Evolutionary conservation across 192 early-diverging fungal genomes (phyloP).

Genomic region (Podila epigama): DNA sequence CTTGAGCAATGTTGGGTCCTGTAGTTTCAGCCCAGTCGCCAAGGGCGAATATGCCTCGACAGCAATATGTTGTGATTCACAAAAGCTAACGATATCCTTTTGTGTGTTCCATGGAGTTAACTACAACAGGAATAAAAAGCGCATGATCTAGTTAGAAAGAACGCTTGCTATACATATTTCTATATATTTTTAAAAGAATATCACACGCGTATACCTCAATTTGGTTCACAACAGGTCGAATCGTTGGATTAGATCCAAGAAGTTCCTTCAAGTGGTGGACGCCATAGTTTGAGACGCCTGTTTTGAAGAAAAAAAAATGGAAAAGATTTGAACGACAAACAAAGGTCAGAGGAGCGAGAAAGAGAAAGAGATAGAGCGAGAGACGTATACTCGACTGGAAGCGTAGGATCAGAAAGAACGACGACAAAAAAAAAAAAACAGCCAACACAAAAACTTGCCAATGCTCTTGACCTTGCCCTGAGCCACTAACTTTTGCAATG

Average conservation of each 20-base stretch:
- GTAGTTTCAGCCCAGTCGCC: slow-evolving; percentile 54
- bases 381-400: not conserved
- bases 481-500: slow-evolving; percentile 56
- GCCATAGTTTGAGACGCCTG: slow-evolving; percentile 64
- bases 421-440: not conserved
- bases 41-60: slow-evolving; percentile 66
- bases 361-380: not conserved
- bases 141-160: no score
- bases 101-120: slow-evolving; percentile 59
- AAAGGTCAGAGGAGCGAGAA: not conserved
- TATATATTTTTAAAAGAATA: no score
- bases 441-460: slow-evolving; percentile 22
- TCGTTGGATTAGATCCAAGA: slow-evolving; percentile 41
- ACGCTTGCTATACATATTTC: no score
- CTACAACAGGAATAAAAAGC: slow-evolving; percentile 7
- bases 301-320: not conserved
- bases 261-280: slow-evolving; percentile 62
- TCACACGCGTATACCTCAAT: slow-evolving; percentile 61
- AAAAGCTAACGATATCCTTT: slow-evolving; percentile 54
- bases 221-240: slow-evolving; percentile 62
- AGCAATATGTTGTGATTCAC: slow-evolving; percentile 56
- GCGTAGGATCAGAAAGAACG: not conserved
- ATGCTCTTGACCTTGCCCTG: slow-evolving; percentile 61
- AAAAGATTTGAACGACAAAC: not conserved
- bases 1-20: slow-evolving; percentile 55